Conservation (phyloP, 148 eudicot genomes). For the Rhododendron mucronatum region DNA sequence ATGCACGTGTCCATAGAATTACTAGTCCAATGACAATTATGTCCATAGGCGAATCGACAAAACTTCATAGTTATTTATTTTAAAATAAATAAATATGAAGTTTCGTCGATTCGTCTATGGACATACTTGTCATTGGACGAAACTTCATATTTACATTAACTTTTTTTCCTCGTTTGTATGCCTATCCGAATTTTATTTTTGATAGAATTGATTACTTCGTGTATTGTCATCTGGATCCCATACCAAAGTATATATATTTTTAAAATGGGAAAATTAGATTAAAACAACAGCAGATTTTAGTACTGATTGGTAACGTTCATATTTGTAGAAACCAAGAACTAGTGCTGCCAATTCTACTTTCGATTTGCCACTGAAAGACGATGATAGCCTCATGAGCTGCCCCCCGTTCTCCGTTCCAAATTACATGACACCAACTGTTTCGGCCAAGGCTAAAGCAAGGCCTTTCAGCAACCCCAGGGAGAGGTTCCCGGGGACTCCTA, state of each 20-base stretch:
- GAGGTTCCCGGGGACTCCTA: conserved; percentile 42
- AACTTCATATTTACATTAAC: neutral
- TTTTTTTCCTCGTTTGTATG: neutral
- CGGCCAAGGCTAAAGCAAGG: conserved; percentile 63
- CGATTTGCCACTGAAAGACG: conserved; percentile 48
- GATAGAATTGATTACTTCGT: neutral
- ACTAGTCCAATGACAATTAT: neutral
- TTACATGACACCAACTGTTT: conserved; percentile 67
- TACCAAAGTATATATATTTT: neutral
- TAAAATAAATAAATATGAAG: too few relatives aligned
- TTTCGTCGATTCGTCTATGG: too few relatives aligned
- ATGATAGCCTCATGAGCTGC: conserved; percentile 81
- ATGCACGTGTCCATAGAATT: neutral
- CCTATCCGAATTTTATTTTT: neutral
- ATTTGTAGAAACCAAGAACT: conserved; percentile 27
- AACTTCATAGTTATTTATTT: neutral
- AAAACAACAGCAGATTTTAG: neutral
- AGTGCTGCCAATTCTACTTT: conserved; percentile 42
- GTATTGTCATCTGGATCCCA: neutral
- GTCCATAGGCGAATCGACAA: neutral
- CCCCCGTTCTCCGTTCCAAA: conserved; percentile 71
- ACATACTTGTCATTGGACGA: too few relatives aligned
- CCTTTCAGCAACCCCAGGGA: conserved; percentile 40
- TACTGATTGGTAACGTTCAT: neutral
- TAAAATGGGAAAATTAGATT: neutral